Percentiles rank a stretch among this genome's conserved stretches.
Conservation (phyloP, 768 basidiomycete genomes). For the Clitopilus hobsonii region DNA sequence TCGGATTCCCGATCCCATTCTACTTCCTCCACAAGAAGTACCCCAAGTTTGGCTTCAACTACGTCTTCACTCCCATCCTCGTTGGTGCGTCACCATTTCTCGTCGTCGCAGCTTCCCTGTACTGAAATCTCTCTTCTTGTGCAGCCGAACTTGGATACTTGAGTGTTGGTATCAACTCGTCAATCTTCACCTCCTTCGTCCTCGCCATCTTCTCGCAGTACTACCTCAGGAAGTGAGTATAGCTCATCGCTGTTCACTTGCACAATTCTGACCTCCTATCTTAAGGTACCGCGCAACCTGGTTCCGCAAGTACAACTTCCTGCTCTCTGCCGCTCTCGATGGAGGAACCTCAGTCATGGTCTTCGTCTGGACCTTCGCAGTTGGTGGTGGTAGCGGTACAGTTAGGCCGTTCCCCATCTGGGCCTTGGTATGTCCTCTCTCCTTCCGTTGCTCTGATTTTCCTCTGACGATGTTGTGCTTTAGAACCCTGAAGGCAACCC, state of each 20-base stretch:
- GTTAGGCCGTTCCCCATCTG: constrained; percentile 30
- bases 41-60: constrained; percentile 41
- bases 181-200: constrained; percentile 40
- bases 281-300: constrained; percentile 34
- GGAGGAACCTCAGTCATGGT: constrained; percentile 49
- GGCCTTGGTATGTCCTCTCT: constrained; percentile 27
- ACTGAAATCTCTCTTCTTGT: neutral
- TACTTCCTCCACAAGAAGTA: constrained; percentile 41
- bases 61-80: constrained; percentile 33
- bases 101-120: constrained; percentile 11
- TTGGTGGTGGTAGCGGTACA: constrained; percentile 38
- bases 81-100: constrained; percentile 26
- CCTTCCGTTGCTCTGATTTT: constrained; percentile 6
- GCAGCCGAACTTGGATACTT: constrained; percentile 36
- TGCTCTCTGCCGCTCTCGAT: constrained; percentile 46
- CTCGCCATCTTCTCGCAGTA: constrained; percentile 43
- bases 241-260: neutral
- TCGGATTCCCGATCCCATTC: constrained; percentile 48
- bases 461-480: constrained; percentile 5
- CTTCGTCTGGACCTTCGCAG: constrained; percentile 40
- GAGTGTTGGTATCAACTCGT: constrained; percentile 54
- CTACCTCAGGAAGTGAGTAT: constrained; percentile 28
- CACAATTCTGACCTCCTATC: neutral
- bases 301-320: constrained; percentile 50
- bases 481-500: constrained; percentile 16